Evolutionary conservation across 805 yeast species (phyloP).

Genomic region (Priceomyces medius): DNA sequence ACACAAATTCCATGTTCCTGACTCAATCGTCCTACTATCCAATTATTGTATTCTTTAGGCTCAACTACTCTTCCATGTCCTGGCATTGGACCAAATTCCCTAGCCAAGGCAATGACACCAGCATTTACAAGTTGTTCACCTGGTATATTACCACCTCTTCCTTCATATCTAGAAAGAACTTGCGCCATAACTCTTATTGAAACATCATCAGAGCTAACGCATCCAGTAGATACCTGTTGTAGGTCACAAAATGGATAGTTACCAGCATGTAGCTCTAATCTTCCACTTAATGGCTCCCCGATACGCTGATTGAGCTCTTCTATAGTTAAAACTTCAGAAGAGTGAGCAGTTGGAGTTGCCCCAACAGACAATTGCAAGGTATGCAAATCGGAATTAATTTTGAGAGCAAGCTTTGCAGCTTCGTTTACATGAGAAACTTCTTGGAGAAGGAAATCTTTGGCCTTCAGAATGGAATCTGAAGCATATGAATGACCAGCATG

Average conservation of each 20-base stretch:
- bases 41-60: constrained; percentile 46
- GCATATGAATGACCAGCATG: constrained; percentile 79
- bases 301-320: constrained; percentile 18
- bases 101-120: constrained; percentile 67
- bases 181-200: constrained; percentile 61
- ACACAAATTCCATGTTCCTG: constrained; percentile 78
- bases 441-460: constrained; percentile 47
- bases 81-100: constrained; percentile 59
- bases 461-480: constrained; percentile 44
- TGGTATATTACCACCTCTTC: constrained; percentile 47
- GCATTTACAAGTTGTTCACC: constrained; percentile 69
- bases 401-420: constrained; percentile 46
- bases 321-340: constrained; percentile 36
- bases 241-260: constrained; percentile 71
- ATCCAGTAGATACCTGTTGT: constrained; percentile 73
- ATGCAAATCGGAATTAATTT: constrained; percentile 33
- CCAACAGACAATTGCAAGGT: constrained; percentile 64
- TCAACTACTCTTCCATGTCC: constrained; percentile 56
- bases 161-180: constrained; percentile 54
- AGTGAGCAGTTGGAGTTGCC: constrained; percentile 79
- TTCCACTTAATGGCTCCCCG: constrained; percentile 32
- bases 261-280: constrained; percentile 77
- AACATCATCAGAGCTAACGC: constrained; percentile 60
- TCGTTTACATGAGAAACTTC: constrained; percentile 58
- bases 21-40: constrained; percentile 67